phyloP scores from a whole-genome alignment of 495 filamentous ascomycete genomes.

The Podospora conica region DNA sequence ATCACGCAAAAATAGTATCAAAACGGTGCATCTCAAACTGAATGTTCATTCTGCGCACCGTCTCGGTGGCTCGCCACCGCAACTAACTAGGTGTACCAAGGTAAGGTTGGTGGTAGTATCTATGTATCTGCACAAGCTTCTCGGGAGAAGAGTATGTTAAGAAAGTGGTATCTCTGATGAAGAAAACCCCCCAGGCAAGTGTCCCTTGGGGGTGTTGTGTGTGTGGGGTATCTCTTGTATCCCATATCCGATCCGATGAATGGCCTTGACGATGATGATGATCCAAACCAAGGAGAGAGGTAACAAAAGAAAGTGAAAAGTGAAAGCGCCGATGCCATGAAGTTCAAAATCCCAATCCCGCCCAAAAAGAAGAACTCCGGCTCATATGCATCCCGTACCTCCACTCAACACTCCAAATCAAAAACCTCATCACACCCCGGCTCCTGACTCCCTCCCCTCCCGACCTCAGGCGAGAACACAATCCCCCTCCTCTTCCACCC shows the following conservation, averaged over 20 bases:
- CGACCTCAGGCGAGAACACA: slow-evolving; percentile 32
- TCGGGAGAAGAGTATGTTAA: not conserved
- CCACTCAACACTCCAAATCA: slow-evolving; percentile 17
- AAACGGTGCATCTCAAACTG: not conserved
- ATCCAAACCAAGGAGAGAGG: not conserved
- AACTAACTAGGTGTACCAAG: not conserved
- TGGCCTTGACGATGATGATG: not conserved
- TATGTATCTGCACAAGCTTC: not conserved
- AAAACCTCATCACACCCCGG: slow-evolving; percentile 18
- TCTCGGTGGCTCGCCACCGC: not conserved
- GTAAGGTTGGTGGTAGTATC: too few relatives aligned
- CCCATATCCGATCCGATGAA: not conserved
- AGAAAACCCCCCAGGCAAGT: not conserved
- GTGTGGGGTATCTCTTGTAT: not conserved
- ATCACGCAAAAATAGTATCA: not conserved
- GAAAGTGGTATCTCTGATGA: not conserved
- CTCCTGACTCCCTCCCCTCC: not conserved
- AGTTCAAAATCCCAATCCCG: not conserved
- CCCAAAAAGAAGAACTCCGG: not conserved
- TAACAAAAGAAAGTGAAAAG: not conserved
- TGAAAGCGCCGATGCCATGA: not conserved
- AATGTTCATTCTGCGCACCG: not conserved
- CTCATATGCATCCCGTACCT: too few relatives aligned
- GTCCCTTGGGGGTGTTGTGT: too few relatives aligned
- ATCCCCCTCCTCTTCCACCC: slow-evolving; percentile 46